Evolutionary conservation across 768 basidiomycete genomes (phyloP).

Genomic region (Lactarius deliciosus): DNA sequence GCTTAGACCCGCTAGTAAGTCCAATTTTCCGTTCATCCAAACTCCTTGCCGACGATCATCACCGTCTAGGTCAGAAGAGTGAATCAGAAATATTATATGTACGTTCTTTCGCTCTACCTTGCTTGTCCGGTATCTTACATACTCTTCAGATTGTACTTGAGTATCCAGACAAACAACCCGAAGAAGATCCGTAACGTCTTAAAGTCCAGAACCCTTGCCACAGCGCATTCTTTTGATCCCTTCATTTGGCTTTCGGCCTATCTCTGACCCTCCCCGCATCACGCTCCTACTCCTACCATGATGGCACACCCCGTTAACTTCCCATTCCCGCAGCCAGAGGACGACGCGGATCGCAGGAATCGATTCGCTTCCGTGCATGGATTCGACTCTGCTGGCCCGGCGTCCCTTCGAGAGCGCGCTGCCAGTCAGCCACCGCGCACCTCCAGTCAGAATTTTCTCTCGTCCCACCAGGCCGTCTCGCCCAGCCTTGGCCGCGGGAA

Average conservation of each 20-base stretch:
- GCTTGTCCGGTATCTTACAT: neutral
- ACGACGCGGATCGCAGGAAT: conserved; percentile 61
- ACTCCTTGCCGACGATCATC: conserved; percentile 8
- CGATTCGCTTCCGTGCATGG: conserved; percentile 50
- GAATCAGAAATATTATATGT: conserved; percentile 25
- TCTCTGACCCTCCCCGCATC: conserved; percentile 30
- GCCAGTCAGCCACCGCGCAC: conserved; percentile 67
- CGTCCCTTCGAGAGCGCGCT: conserved; percentile 59
- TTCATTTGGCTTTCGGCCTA: conserved; percentile 1
- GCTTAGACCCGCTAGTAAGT: conserved; percentile 21
- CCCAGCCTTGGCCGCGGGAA: conserved; percentile 49
- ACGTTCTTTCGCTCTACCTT: conserved; percentile 1
- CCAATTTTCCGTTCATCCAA: neutral
- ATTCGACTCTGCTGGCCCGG: conserved; percentile 43
- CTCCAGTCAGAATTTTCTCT: conserved; percentile 46
- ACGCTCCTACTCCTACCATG: conserved; percentile 31
- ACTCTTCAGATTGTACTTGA: conserved; percentile 26
- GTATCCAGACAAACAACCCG: conserved; percentile 17
- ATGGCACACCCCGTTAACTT: conserved; percentile 39
- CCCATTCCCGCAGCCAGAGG: conserved; percentile 38
- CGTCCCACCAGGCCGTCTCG: conserved; percentile 45
- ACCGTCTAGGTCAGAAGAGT: conserved; percentile 18
- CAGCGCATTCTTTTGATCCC: conserved; percentile 15
- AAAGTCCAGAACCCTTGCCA: conserved; percentile 17
- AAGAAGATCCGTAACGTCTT: conserved; percentile 26